Evolutionary conservation across 2,329 filamentous ascomycete genomes (phyloP).

Genomic region (Epichloe brachyelytri): DNA sequence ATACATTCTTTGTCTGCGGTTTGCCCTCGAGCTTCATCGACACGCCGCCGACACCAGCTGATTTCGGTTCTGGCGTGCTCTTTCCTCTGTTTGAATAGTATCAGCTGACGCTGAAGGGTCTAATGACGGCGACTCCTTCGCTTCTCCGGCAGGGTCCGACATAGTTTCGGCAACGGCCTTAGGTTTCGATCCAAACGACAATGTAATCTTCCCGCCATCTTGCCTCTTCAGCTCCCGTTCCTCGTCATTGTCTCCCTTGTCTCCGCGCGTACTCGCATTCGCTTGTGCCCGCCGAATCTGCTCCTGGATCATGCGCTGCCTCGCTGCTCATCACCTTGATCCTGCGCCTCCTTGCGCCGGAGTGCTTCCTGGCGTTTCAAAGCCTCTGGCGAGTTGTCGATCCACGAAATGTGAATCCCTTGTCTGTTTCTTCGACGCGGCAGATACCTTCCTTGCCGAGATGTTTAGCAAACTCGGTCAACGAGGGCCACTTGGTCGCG

Average conservation of each 20-base stretch:
- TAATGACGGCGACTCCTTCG: constrained; percentile 9
- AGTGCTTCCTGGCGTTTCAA: constrained; percentile 69
- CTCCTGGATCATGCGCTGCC: constrained; percentile 63
- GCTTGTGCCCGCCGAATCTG: constrained; percentile 69
- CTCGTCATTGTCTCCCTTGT: constrained; percentile 27
- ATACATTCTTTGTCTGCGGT: constrained; percentile 65
- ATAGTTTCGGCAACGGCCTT: constrained; percentile 7
- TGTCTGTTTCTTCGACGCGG: constrained; percentile 76
- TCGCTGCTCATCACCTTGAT: constrained; percentile 88
- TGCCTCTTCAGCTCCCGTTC: constrained; percentile 41
- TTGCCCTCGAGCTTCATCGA: constrained; percentile 54
- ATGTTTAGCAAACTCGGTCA: constrained; percentile 84
- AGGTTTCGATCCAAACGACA: constrained; percentile 48
- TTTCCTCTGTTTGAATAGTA: constrained; percentile 5
- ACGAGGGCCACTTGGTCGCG: constrained; percentile 71
- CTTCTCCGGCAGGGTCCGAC: not conserved
- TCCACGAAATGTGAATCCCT: constrained; percentile 78
- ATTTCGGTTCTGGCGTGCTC: constrained; percentile 18
- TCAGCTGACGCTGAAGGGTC: constrained; percentile 11
- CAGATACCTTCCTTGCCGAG: constrained; percentile 79
- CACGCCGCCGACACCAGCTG: constrained; percentile 25
- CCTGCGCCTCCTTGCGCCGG: constrained; percentile 69
- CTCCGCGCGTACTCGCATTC: constrained; percentile 27
- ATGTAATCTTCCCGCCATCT: constrained; percentile 63
- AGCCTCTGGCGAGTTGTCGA: constrained; percentile 83